Base-by-base conservation (phyloP, 1,284 basidiomycete genomes). In the Cutaneotrichosporon sp. region DNA sequence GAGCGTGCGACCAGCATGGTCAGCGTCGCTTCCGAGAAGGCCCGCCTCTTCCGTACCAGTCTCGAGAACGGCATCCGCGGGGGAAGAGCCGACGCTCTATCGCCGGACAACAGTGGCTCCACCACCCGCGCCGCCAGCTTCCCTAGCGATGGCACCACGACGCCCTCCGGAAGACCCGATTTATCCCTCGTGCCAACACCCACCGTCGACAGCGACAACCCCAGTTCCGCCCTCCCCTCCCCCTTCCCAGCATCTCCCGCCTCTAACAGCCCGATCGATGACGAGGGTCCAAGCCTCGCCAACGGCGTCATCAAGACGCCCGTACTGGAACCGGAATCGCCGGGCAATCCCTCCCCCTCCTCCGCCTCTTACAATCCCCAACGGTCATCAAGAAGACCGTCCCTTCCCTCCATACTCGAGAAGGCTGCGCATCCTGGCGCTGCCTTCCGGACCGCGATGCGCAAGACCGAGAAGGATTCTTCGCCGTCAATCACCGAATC, bases 321-420 rank as follows among this genome's bases (percentile, higher is more conserved):
- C 14, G 31, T 24, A 18, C 18, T 14, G 25, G 43, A 36, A 3
- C 22, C 9, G 13, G 51, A 56, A 13, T 45, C 46, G 16, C 20
- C 51, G 13, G 27, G 24, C 33, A 27, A 20, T 45, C 31, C 56
- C 42, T 50, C 55, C 14, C 55, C 55, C 13, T 49, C 25, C 22
- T 9, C 45, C n/a, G 33, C 38, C 20, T 45, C 45, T 27, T 50
- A 27, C 24, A 50, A 27, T n/a, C n/a, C n/a, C n/a, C 55, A 57
- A 13, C 56, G 56, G 11, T 68, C 72, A 0, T 75, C 76, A 2
- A 70, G 75, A 14, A 71, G 79, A 14, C 79, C 79, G 1, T 77
- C 77, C 18, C 65, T 80, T 0, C 79, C 79, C 0, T 77, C 78
- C 25, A 81, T 81, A 56, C 57, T 80, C 11, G 79, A 81, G 56